These are phyloP conservation scores for Caloboletus inedulis DNA, from an alignment of 1,284 basidiomycete genomes.

Conservation along the genomic window DNA sequence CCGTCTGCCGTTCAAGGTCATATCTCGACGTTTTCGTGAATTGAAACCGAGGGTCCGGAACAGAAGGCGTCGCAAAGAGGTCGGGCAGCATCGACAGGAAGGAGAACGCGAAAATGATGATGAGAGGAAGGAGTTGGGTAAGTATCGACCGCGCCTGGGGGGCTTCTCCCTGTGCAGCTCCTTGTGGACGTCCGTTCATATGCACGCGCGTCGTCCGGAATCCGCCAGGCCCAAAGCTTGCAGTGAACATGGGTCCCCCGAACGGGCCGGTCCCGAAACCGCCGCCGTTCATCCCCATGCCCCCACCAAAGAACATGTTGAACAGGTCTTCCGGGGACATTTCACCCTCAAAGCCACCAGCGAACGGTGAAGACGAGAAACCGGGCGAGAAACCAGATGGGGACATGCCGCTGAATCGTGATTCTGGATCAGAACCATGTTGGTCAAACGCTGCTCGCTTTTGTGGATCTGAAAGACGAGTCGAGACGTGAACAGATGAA, in stretches of 20 bases:
- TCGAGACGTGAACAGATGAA: constrained; percentile 4
- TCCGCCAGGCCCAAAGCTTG: constrained; percentile 73
- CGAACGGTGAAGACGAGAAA: constrained; percentile 51
- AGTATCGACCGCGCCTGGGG: constrained; percentile 60
- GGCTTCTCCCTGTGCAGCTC: constrained; percentile 33
- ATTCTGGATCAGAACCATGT: constrained; percentile 84
- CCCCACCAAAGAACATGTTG: constrained; percentile 93
- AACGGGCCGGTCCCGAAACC: constrained; percentile 41
- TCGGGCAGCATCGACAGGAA: constrained; percentile 81
- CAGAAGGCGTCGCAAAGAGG: constrained; percentile 62
- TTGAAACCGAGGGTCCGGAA: constrained; percentile 79
- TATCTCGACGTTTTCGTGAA: constrained; percentile 63
- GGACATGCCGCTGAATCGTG: constrained; percentile 67
- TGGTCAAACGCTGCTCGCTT: constrained; percentile 90
- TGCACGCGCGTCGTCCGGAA: constrained; percentile 65
- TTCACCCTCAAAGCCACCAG: constrained; percentile 72
- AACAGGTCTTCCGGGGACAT: constrained; percentile 95
- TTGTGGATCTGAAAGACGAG: constrained; percentile 63
- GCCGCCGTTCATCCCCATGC: constrained; percentile 45
- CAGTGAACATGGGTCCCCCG: constrained; percentile 63
- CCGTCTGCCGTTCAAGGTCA: constrained; percentile 65
- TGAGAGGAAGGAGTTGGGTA: constrained; percentile 83
- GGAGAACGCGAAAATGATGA: constrained; percentile 83
- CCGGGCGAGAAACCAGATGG: constrained; percentile 53
- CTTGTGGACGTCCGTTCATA: constrained; percentile 38